These are phyloP conservation scores for Colletotrichum abscissum DNA, from an alignment of 2,329 filamentous ascomycete species.

Conservation along the genomic window DNA sequence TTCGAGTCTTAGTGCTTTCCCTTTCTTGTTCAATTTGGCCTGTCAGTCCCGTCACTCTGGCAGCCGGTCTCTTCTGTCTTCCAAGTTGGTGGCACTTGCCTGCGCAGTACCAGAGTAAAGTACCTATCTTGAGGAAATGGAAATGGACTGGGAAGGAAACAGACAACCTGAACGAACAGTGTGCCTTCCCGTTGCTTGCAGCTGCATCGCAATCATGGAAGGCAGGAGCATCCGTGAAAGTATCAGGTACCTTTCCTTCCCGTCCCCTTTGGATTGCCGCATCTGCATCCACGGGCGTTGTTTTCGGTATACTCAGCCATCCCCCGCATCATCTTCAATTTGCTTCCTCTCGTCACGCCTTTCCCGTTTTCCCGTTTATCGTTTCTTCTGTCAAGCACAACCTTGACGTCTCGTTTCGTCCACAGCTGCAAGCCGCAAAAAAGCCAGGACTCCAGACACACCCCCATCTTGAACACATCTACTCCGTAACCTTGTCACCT, in stretches of 20 bases:
- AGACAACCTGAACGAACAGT: neutral
- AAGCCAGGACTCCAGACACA: too few species aligned
- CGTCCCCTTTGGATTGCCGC: constrained; percentile 2
- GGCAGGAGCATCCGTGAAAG: neutral
- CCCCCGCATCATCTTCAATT: neutral
- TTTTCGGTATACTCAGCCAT: constrained; percentile 12
- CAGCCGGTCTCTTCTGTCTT: neutral
- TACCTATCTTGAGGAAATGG: neutral
- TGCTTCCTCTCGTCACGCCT: neutral
- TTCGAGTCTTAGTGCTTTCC: neutral
- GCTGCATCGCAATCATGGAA: neutral
- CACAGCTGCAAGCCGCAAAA: neutral
- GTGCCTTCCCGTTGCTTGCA: neutral
- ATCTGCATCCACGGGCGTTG: too few species aligned
- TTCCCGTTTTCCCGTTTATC: neutral
- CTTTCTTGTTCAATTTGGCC: neutral
- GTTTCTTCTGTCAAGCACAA: constrained; percentile 6
- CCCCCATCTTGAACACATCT: neutral
- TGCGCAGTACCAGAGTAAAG: too few species aligned
- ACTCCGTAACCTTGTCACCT: neutral
- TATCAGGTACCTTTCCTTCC: neutral
- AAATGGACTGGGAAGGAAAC: neutral
- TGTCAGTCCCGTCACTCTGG: neutral
- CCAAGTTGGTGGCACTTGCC: neutral
- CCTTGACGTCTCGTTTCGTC: neutral